Evolutionary conservation across 192 early-diverging fungal genomes (phyloP).

Genomic region (Allomyces javanicus): DNA sequence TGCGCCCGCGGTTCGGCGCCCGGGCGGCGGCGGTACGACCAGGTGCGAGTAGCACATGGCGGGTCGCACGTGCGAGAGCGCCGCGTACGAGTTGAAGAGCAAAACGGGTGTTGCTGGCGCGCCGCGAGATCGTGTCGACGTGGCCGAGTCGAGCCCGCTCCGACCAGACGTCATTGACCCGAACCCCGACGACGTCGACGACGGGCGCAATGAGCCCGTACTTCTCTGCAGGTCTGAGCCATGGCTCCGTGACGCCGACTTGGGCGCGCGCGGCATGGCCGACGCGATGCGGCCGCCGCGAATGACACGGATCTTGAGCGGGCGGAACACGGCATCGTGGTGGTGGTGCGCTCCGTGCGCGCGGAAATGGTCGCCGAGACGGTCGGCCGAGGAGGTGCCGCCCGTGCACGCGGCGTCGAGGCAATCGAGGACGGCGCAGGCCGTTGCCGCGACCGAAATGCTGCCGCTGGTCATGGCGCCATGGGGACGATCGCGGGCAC

Average conservation of each 20-base stretch:
- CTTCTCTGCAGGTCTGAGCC: background rate
- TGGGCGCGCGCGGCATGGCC: background rate
- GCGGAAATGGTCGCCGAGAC: too few species aligned
- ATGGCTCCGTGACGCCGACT: background rate
- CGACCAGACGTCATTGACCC: too few species aligned
- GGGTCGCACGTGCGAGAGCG: background rate
- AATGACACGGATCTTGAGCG: too few species aligned
- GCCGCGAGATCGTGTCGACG: background rate
- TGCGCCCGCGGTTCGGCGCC: background rate
- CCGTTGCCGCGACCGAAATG: too few species aligned
- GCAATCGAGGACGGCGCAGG: too few species aligned
- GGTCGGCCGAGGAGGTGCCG: too few species aligned
- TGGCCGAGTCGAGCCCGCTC: background rate
- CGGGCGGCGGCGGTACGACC: background rate
- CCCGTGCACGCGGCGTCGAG: too few species aligned
- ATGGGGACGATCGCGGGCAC: too few species aligned
- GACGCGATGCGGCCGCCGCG: too few species aligned
- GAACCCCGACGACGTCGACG: background rate
- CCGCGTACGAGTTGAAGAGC: background rate
- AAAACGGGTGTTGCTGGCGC: background rate
- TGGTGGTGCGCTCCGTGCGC: too few species aligned
- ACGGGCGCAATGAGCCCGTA: background rate
- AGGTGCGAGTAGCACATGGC: background rate
- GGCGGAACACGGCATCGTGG: too few species aligned
- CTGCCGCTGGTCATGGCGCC: too few species aligned